Base-by-base conservation (phyloP, 495 filamentous ascomycete species). In the Penicillium longicatenatum region DNA sequence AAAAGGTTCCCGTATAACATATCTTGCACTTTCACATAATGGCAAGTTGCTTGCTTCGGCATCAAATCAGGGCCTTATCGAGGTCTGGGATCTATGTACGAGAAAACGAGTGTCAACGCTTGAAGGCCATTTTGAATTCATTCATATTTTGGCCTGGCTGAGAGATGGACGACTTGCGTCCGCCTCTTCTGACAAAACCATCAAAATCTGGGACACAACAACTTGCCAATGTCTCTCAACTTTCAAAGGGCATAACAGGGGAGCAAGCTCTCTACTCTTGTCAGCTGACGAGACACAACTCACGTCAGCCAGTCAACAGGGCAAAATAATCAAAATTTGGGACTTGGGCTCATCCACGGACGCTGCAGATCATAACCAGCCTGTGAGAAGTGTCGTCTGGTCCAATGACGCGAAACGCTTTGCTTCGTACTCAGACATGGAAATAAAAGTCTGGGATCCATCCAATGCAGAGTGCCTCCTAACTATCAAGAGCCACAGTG, bases 171-270 rank as follows among this genome's bases (percentile, higher is more conserved):
- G 31, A 24, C 6, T 51, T 21, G 45, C 14, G 14, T 29, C 45
- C 3, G 29, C n/a, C 2, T 51, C 26, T 1, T 3, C 1, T 17
- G 29, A 35, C 17, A 17, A 1, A n/a, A 50, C 10, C 0, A 51
- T 51, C 11, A 20, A 51, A 17, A 51, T 39, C 8, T 51, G 49
- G 49, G 5, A 51, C n/a, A 3, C 30, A 6, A 39, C 30, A 0
- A 30, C 49, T 24, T 1, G 49, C 29, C 49, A 51, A 21, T 51
- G 49, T 6, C n/a, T 51, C 5, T 51, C 49, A 9, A 51, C 31
- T 5, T 26, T 51, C 14, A 22, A 35, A 14, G 49, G 49, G 1
- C 49, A 51, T 21, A 1, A 9, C 0, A 29, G 26, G 4, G 9
- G 1, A 0, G 8, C 35, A 3, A 0, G 9, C 2, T 51, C n/a